Conservation (phyloP, 768 basidiomycete genomes). For the Fomitopsis serialis region DNA sequence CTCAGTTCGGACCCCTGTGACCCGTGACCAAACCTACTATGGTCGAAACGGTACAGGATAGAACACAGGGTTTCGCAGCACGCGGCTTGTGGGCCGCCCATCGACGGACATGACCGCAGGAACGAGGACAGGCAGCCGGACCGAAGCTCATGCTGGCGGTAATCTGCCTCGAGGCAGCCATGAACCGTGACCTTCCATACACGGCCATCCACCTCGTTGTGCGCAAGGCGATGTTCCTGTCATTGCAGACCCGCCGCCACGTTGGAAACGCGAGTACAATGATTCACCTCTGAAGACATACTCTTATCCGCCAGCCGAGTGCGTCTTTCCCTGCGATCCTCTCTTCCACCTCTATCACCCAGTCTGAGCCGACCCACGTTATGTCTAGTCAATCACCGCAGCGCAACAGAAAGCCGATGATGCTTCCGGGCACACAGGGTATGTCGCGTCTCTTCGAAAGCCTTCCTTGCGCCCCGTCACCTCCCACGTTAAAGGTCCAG, state of each 20-base stretch:
- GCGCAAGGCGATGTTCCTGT: slow-evolving; percentile 34
- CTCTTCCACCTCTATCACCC: slow-evolving; percentile 17
- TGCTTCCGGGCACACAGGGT: slow-evolving; percentile 46
- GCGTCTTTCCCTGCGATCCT: slow-evolving; percentile 26
- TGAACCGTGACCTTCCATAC: slow-evolving; percentile 40
- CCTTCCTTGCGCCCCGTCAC: background rate
- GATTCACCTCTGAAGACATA: slow-evolving; percentile 26
- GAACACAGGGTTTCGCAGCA: too few relatives aligned
- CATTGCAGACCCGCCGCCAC: slow-evolving; percentile 36
- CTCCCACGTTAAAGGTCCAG: background rate
- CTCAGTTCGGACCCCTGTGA: too few relatives aligned
- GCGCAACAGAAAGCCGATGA: slow-evolving; percentile 48
- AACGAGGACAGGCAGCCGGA: slow-evolving; percentile 9
- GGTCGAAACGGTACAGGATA: too few relatives aligned
- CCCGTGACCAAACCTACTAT: too few relatives aligned
- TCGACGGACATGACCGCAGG: slow-evolving; percentile 13
- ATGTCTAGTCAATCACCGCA: slow-evolving; percentile 62
- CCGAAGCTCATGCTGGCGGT: slow-evolving; percentile 18
- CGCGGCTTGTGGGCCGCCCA: too few relatives aligned
- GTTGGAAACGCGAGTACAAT: slow-evolving; percentile 60
- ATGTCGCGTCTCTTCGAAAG: slow-evolving; percentile 22
- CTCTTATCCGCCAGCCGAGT: slow-evolving; percentile 22
- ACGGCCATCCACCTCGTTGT: slow-evolving; percentile 54
- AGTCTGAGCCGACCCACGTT: slow-evolving; percentile 17
- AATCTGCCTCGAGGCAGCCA: slow-evolving; percentile 33